phyloP scores from a whole-genome alignment of 2,329 filamentous ascomycete genomes.

The Stenocarpella maydis region DNA sequence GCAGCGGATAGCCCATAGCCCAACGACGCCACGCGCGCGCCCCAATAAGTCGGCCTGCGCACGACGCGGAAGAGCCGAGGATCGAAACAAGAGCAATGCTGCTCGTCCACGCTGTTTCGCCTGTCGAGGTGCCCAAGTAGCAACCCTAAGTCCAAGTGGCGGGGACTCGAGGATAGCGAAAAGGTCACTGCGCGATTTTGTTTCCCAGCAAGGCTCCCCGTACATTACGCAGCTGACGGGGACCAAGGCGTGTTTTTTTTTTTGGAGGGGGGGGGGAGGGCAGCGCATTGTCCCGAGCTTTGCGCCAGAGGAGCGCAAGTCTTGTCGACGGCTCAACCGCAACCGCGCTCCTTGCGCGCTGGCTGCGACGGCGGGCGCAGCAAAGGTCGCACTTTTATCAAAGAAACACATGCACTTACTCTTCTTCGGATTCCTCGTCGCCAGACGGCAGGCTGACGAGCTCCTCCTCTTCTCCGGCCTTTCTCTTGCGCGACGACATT shows the following conservation, averaged over 20 bases:
- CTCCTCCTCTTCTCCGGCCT: slow-evolving; percentile 56
- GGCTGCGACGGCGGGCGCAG: slow-evolving; percentile 19
- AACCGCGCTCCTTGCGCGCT: slow-evolving; percentile 35
- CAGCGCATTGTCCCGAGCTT: slow-evolving; percentile 7
- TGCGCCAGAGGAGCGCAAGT: slow-evolving; percentile 35
- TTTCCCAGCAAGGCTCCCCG: not conserved
- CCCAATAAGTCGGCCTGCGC: not conserved
- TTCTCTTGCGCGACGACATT: slow-evolving; percentile 63
- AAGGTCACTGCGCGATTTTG: not conserved
- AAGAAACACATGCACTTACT: slow-evolving; percentile 52
- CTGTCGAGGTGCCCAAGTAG: not conserved
- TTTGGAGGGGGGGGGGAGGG: too few relatives aligned
- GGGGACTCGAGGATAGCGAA: not conserved
- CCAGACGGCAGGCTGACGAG: slow-evolving; percentile 63
- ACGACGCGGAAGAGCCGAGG: not conserved
- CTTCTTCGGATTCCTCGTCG: slow-evolving; percentile 61
- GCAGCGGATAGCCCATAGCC: not conserved
- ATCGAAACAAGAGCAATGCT: not conserved
- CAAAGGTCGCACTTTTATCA: slow-evolving; percentile 39
- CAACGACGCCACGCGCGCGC: not conserved
- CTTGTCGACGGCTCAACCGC: not conserved
- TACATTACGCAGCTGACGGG: not conserved
- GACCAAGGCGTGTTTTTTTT: not conserved
- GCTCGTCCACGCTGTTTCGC: not conserved
- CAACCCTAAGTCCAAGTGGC: not conserved